A percentile compares a stretch with the other conserved stretches of the same genome.
These are phyloP conservation scores for Didymella sp. DNA, from an alignment of 2,329 filamentous ascomycete genomes.

Conservation along the genomic window DNA sequence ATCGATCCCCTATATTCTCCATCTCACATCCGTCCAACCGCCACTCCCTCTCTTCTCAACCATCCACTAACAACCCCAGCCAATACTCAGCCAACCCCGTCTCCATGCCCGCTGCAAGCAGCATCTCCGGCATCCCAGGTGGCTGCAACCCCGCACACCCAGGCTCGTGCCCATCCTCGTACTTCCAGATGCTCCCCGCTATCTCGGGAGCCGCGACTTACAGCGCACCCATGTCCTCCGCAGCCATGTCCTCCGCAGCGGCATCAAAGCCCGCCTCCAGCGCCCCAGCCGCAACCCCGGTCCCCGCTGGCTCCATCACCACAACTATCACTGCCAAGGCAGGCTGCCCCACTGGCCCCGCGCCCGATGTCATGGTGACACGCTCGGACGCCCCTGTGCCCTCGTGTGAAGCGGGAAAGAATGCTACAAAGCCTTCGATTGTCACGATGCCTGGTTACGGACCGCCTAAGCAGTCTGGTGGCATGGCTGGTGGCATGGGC, in stretches of 20 bases:
- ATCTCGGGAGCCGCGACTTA: too few relatives aligned
- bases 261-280: background rate
- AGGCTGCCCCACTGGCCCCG: conserved; percentile 25
- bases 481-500: background rate
- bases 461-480: background rate
- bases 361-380: conserved; percentile 28
- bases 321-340: conserved; percentile 26
- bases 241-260: background rate
- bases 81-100: background rate
- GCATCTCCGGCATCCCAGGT: background rate
- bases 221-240: background rate
- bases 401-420: conserved; percentile 26
- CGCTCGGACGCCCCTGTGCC: conserved; percentile 24
- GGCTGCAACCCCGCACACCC: background rate
- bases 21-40: too few relatives aligned
- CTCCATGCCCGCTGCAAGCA: background rate
- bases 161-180: background rate
- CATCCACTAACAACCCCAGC: conserved; percentile 5
- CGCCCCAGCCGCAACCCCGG: conserved; percentile 1
- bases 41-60: background rate
- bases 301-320: conserved; percentile 6
- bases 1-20: background rate
- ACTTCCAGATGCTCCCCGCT: too few relatives aligned
- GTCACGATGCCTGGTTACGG: conserved; percentile 24
- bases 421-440: conserved; percentile 29